These are phyloP conservation scores for Didymella pomorum DNA, from an alignment of 2,329 filamentous ascomycete species.

Conservation along the genomic window DNA sequence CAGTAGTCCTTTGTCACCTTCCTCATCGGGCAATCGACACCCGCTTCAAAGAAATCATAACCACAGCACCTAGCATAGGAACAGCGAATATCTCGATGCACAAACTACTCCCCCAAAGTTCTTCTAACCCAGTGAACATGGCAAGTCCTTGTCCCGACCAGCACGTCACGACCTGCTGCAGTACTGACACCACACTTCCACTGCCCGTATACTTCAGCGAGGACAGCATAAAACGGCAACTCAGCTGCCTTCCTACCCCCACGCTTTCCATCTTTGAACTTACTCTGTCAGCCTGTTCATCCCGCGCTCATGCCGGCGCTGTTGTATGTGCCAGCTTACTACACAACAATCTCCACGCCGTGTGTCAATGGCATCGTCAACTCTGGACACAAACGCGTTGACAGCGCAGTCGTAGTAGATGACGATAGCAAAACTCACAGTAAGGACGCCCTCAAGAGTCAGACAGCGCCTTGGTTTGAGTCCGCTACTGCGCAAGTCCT, in stretches of 20 bases:
- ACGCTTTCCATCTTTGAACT: no score
- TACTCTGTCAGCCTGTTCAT: not conserved
- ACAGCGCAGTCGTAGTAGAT: no score
- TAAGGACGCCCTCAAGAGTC: no score
- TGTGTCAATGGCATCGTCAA: not conserved
- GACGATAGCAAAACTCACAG: no score
- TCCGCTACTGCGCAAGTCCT: not conserved
- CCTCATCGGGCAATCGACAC: not conserved
- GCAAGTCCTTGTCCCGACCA: not conserved
- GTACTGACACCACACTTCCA: not conserved
- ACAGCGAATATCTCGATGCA: not conserved
- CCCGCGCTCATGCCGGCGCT: not conserved
- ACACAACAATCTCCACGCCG: not conserved
- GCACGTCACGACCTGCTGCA: not conserved
- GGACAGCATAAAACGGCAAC: not conserved
- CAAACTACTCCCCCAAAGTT: not conserved
- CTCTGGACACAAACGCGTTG: no score
- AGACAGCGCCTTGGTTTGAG: not conserved
- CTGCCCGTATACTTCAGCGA: not conserved
- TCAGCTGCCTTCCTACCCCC: not conserved
- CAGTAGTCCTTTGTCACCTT: not conserved
- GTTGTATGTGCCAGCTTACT: not conserved
- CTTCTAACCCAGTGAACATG: not conserved
- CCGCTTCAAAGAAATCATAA: not conserved
- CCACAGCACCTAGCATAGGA: not conserved